phyloP scores from a whole-genome alignment of 305 asterid genomes.

The Solanum hybrid region DNA sequence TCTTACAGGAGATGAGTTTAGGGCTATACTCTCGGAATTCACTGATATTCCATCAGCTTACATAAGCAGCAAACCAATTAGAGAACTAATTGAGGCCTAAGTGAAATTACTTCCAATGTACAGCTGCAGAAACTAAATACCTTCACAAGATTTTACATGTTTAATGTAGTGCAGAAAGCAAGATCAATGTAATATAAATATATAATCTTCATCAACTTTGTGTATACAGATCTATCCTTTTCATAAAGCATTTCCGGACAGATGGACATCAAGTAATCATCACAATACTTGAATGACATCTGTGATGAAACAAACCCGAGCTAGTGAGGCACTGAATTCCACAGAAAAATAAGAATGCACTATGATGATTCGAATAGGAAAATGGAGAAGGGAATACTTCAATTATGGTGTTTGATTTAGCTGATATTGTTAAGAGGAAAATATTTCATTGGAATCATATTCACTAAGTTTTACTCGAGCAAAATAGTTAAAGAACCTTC shows the following conservation, averaged over 20 bases:
- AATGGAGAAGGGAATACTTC: background rate
- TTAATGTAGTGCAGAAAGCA: background rate
- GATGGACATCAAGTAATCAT: too few species aligned
- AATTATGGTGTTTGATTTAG: background rate
- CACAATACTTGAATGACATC: background rate
- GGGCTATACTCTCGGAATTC: constrained; percentile 42
- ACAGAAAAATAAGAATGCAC: background rate
- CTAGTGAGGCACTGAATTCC: background rate
- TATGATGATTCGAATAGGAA: background rate
- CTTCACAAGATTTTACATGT: background rate
- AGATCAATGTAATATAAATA: background rate
- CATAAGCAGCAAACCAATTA: constrained; percentile 23
- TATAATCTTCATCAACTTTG: background rate
- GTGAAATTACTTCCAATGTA: background rate
- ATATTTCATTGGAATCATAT: background rate
- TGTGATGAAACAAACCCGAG: background rate
- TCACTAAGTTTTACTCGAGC: background rate
- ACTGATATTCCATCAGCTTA: constrained; percentile 35
- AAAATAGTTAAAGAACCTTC: background rate
- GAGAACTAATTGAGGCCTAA: constrained; percentile 48
- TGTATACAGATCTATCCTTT: too few species aligned
- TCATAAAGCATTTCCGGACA: too few species aligned
- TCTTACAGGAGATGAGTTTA: constrained; percentile 56
- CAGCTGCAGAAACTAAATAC: background rate
- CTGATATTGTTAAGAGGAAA: background rate